Base-by-base conservation (phyloP, 495 filamentous ascomycete species). In the Endocarpon pusillum region DNA sequence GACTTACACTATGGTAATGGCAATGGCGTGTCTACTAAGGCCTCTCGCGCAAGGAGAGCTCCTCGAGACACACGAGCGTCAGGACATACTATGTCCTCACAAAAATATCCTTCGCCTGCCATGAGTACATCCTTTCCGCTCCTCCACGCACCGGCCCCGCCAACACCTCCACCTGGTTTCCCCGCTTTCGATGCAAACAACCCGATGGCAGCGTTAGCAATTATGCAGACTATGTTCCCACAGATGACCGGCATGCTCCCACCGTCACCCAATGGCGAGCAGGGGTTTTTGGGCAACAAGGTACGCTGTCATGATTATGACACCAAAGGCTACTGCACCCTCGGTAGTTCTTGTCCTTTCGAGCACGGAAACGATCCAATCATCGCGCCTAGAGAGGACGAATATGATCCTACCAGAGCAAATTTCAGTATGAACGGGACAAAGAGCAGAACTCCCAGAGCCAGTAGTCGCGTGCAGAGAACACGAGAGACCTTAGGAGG, bases 241-340 rank as follows among this genome's bases (percentile, higher is more conserved):
- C 53, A 55, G 38, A 60, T 61, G 51, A 71, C 74, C 14, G 61
- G 59, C 12, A 57, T 77, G 46, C 53, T 62, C 21, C 53, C 55
- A 11, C 50, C 59, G 25, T 49, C 62, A 20, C 31, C 32, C 20
- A 12, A 34, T 10, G 41, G 44, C 25, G 41, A 36, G 30, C n/a
- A n/a, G n/a, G n/a, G n/a, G n/a, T n/a, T n/a, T n/a, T 32, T 45
- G 22, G 62, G 61, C 35, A 58, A 56, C 36, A 61, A 58, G 6
- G 54, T 73, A 47, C 65, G 76, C 37, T 96, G 87, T 46, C 71
- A 74, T 27, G 84, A 93, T 49, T 96, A 84, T 48, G 86, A 94
- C 41, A 72, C 66, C 1, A 83, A 85, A 42, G 89, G 89, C 0
- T 91, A 76, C 42, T 96, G 87, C 45, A 70, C 78, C 21, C 54